Conservation (phyloP, 345 rosid species). For the Carallia brachiata region DNA sequence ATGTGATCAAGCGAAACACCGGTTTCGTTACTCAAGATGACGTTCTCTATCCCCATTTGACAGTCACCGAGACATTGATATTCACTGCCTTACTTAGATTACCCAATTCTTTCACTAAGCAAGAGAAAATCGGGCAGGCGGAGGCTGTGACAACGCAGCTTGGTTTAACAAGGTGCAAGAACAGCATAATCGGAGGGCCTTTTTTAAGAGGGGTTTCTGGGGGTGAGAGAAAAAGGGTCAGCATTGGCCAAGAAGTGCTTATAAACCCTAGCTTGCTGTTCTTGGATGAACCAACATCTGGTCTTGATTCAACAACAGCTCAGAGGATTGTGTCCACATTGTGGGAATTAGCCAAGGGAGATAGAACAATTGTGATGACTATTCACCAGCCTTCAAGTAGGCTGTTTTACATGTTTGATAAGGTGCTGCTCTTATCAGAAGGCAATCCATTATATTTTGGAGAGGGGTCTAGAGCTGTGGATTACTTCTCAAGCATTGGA, state of each 20-base stretch:
- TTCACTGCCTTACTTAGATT: conserved; percentile 25
- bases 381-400: conserved; percentile 64
- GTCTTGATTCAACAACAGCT: conserved; percentile 59
- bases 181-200: conserved; percentile 39
- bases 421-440: conserved; percentile 53
- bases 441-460: conserved; percentile 52
- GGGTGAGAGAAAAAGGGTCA: conserved; percentile 56
- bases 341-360: conserved; percentile 41
- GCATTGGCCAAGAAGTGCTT: conserved; percentile 57
- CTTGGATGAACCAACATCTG: conserved; percentile 58
- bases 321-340: conserved; percentile 43
- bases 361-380: conserved; percentile 48
- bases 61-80: conserved; percentile 19
- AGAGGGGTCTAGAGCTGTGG: conserved; percentile 37
- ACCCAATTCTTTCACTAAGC: conserved; percentile 12
- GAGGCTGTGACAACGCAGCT: conserved; percentile 14
- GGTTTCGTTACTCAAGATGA: conserved; percentile 22
- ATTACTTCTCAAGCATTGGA: conserved; percentile 46
- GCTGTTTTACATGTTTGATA: conserved; percentile 56
- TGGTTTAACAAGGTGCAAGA: conserved; percentile 32
- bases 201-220: conserved; percentile 51
- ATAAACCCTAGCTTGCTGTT: conserved; percentile 53
- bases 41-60: conserved; percentile 11
- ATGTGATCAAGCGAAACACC: neutral
- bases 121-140: conserved; percentile 14